These are phyloP conservation scores for Phlyctochytrium bullatum DNA, from an alignment of 192 early-diverging fungal genomes.

Conservation along the genomic window DNA sequence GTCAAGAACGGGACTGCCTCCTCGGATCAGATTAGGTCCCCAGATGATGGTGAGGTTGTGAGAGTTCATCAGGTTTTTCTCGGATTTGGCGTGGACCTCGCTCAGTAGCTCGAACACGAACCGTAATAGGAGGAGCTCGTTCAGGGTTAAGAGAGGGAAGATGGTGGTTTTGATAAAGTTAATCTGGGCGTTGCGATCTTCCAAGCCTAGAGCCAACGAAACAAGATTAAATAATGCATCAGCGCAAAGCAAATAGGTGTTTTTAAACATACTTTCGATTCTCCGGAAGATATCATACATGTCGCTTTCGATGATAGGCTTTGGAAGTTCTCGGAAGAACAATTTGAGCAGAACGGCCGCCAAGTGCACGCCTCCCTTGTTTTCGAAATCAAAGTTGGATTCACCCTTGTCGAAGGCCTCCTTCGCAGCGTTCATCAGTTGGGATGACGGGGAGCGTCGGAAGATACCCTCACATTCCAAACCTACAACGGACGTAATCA, in stretches of 20 bases:
- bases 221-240: constrained; percentile 24
- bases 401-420: constrained; percentile 45
- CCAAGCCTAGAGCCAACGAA: constrained; percentile 16
- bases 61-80: constrained; percentile 80
- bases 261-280: constrained; percentile 39
- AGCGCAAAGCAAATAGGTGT: not conserved
- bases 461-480: constrained; percentile 82
- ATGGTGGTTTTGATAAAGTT: constrained; percentile 22
- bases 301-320: constrained; percentile 64
- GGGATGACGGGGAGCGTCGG: constrained; percentile 74
- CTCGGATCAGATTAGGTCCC: constrained; percentile 77
- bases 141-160: constrained; percentile 33
- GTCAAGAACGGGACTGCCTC: constrained; percentile 44
- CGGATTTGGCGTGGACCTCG: constrained; percentile 63
- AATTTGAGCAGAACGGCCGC: constrained; percentile 80
- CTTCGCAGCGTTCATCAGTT: constrained; percentile 65
- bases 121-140: constrained; percentile 22
- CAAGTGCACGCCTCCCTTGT: constrained; percentile 67
- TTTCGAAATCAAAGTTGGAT: constrained; percentile 17
- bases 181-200: constrained; percentile 41
- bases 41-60: constrained; percentile 80
- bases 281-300: constrained; percentile 59
- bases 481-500: constrained; percentile 39
- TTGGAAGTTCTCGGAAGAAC: constrained; percentile 79
- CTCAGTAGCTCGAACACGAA: constrained; percentile 72